phyloP scores from a whole-genome alignment of 2,329 filamentous ascomycete species.

The Sarocladium brachiariae region DNA sequence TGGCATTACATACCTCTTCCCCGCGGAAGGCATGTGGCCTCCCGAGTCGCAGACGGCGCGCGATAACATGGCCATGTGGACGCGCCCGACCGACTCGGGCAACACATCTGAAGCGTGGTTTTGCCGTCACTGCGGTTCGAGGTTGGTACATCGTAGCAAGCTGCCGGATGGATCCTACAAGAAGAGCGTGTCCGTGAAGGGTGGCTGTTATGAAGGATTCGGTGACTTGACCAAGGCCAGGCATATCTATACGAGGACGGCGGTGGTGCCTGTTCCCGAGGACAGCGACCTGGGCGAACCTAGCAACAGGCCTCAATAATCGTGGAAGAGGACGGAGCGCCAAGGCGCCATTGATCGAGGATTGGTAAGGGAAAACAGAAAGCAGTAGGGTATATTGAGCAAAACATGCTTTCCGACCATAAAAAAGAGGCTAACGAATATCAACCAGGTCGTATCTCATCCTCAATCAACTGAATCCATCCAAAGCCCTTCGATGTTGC shows the following conservation, averaged over 20 bases:
- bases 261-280: slow-evolving; percentile 36
- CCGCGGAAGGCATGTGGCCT: slow-evolving; percentile 33
- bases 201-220: slow-evolving; percentile 35
- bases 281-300: slow-evolving; percentile 19
- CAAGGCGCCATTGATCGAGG: no score
- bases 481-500: background rate
- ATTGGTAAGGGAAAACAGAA: background rate
- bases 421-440: background rate
- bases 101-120: slow-evolving; percentile 37
- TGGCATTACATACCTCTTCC: slow-evolving; percentile 37
- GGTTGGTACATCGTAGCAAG: slow-evolving; percentile 37
- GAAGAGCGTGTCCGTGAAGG: slow-evolving; percentile 37
- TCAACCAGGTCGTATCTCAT: background rate
- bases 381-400: slow-evolving; percentile 1
- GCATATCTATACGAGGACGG: slow-evolving; percentile 40
- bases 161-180: slow-evolving; percentile 29
- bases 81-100: slow-evolving; percentile 31
- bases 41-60: slow-evolving; percentile 7
- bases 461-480: background rate
- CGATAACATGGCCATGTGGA: slow-evolving; percentile 28
- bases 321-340: no score
- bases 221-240: slow-evolving; percentile 27
- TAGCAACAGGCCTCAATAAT: slow-evolving; percentile 12
- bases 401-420: background rate
- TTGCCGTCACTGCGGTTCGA: slow-evolving; percentile 35